Evolutionary conservation across 2,329 filamentous ascomycete genomes (phyloP).

Genomic region (Colletotrichum sp.): DNA sequence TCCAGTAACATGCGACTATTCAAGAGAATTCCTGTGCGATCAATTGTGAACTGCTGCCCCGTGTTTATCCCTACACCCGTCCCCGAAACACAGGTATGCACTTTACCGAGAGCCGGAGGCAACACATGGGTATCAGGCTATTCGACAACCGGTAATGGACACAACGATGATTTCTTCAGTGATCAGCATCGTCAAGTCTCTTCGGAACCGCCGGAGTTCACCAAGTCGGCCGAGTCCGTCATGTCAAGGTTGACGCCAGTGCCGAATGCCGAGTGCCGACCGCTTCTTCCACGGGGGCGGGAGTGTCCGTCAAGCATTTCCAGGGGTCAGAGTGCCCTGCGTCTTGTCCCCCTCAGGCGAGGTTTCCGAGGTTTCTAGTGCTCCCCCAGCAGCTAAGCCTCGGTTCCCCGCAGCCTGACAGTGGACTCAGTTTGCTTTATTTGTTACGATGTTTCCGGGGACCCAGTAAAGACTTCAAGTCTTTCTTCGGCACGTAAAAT

Average conservation of each 20-base stretch:
- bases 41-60: not conserved
- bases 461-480: not conserved
- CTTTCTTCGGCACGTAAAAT: not conserved
- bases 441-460: not conserved
- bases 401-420: not conserved
- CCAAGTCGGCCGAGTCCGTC: not conserved
- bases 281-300: not conserved
- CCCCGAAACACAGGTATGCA: not conserved
- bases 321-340: not conserved
- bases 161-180: not conserved
- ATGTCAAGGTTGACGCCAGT: not conserved
- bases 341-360: not conserved
- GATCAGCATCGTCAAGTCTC: not conserved
- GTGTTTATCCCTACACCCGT: not conserved
- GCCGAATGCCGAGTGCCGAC: not conserved
- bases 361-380: not conserved
- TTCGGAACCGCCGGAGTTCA: not conserved
- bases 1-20: not conserved
- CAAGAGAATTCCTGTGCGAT: not conserved
- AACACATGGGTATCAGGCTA: not conserved
- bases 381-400: not conserved
- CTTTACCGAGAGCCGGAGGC: not conserved
- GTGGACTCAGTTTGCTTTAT: not conserved
- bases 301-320: not conserved
- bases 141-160: not conserved